A percentile compares a stretch with the other conserved stretches of the same genome.
Evolutionary conservation across 169 alveolate species (phyloP).

Genomic region (Eimeria zaria): DNA sequence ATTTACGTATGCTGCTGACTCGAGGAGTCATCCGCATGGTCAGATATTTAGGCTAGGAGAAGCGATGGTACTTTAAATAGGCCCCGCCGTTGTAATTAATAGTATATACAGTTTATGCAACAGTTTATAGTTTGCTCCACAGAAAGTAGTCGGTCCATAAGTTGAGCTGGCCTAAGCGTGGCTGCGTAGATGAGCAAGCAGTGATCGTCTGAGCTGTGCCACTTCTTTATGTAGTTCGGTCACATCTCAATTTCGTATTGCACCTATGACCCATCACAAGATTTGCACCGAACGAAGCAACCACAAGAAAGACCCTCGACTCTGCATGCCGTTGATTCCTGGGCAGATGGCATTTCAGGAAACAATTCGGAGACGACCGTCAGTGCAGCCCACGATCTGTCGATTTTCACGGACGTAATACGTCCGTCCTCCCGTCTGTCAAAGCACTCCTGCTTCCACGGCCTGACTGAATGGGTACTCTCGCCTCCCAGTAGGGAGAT

Average conservation of each 20-base stretch:
- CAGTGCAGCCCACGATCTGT: constrained; percentile 49
- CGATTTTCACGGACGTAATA: background rate
- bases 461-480: background rate
- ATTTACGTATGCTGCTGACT: background rate
- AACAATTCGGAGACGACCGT: background rate
- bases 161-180: background rate
- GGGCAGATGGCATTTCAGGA: background rate
- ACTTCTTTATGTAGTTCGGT: background rate
- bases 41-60: background rate
- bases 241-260: background rate
- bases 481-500: constrained; percentile 4
- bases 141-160: background rate
- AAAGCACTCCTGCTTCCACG: constrained; percentile 65
- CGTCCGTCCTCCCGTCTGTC: constrained; percentile 24
- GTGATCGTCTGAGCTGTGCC: background rate
- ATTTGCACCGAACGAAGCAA: constrained; percentile 54
- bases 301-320: background rate
- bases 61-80: background rate
- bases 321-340: background rate
- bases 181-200: background rate
- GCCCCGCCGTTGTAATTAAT: background rate
- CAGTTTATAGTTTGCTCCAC: background rate
- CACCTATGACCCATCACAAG: background rate
- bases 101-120: background rate
- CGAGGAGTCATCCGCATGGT: background rate